Evolutionary conservation across 2,329 filamentous ascomycete species (phyloP), one percentile per base, ranked within the genome.

Genomic region (Pseudogymnoascus sp.): DNA sequence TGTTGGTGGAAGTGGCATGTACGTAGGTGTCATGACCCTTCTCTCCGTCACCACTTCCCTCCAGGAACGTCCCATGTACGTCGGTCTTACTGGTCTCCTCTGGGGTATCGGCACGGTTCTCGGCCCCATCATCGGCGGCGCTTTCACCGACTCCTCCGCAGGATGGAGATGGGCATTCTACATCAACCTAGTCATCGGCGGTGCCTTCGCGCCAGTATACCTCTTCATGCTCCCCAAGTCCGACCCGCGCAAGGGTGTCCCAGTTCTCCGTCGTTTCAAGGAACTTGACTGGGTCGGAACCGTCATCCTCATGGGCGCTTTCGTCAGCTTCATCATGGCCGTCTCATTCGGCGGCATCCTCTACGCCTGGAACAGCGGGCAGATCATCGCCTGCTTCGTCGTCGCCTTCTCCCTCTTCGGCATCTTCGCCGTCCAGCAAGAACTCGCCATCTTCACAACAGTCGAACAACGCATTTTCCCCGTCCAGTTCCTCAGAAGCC

Each of bases 181-280:
- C 67, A 80, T 86, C 73, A 86, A 86, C 67, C 74, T 86, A 0
- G 72, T 81, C 56, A 76, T 81, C 0, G 82, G 73, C 6, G 78
- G 67, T 28, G 70, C 72, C 2, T 75, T 74, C n/a, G 71, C 74
- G 18, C 66, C 73, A 1, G 73, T 81, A 23, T 67, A 79, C 28
- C 64, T 81, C 65, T 75, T 77, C 62, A 75, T 79, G 66, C 78
- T 82, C 68, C 73, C 74, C 64, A 76, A 73, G 59, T 76, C 74
- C 23, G 73, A 72, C 62, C 74, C 71, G 0, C 68, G 68, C 23
- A 59, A 72, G 64, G 70, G 28, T 1, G 23, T 25, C 2, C 37
- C 38, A 18, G 21, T 64, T n/a, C 37, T 37, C 14, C 34, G 21
- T 16, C 59, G 38, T 8, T 38, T 64, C 37, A 34, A 38, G 21